Evolutionary conservation across 306 rosid species (phyloP).

Genomic region (apple (Malus domestica)): DNA sequence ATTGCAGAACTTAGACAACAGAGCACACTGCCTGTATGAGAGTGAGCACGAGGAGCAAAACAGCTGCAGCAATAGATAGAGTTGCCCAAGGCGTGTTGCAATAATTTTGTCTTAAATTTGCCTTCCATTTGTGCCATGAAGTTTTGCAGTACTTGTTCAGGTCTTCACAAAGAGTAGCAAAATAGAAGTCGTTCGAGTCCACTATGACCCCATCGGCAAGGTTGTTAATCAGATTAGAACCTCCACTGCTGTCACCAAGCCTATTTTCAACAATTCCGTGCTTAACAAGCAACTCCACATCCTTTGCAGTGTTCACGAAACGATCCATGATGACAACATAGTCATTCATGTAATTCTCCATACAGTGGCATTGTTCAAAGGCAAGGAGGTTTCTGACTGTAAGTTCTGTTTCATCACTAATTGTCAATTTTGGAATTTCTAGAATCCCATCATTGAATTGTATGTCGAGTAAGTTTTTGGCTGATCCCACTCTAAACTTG

Average conservation of each 20-base stretch:
- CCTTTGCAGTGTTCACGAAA: not conserved
- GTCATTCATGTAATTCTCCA: not conserved
- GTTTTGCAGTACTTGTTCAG: not conserved
- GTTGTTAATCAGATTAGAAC: not conserved
- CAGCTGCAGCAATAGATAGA: conserved; percentile 12
- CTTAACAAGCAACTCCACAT: conserved; percentile 12
- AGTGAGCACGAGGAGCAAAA: conserved; percentile 1
- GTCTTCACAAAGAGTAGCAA: not conserved
- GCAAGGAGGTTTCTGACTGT: too few species aligned
- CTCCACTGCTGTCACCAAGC: not conserved
- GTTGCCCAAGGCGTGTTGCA: conserved; percentile 13
- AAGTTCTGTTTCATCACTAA: too few species aligned
- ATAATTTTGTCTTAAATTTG: conserved; percentile 11
- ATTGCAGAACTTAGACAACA: not conserved
- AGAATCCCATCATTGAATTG: too few species aligned
- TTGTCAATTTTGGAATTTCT: too few species aligned
- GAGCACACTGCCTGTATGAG: conserved; percentile 4
- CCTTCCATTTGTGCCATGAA: conserved; percentile 17
- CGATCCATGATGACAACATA: not conserved
- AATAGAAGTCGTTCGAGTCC: not conserved
- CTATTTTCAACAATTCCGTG: not conserved
- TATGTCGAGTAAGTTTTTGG: not conserved
- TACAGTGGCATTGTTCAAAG: too few species aligned
- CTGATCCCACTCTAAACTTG: conserved; percentile 4
- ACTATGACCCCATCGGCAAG: conserved; percentile 3